Base-by-base conservation (phyloP, 164 flowering plant genomes). In the Tetracentron sinense region DNA sequence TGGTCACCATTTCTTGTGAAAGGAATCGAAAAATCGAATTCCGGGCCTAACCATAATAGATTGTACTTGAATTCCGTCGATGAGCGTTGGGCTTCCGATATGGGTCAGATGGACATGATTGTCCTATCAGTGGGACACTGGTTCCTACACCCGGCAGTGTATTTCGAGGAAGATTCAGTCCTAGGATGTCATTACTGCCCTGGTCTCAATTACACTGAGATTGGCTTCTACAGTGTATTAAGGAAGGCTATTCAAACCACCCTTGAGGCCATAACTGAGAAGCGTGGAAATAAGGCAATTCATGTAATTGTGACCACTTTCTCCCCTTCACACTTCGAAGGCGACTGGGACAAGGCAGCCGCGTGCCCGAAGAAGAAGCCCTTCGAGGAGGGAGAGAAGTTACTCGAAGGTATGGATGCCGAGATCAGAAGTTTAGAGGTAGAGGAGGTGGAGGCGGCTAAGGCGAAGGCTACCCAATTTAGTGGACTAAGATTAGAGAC, bases 1-100 rank as follows among this genome's bases (percentile, higher is more conserved):
- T 94, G 99, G 97, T 94, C 99, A 8, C 99, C 96, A 0, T 91
- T 94, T 56, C 75, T 94, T 1, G 99, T 89, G 0, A 70, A 78
- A 25, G 96, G 97, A 7, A 26, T 82, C 10, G 97, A 89, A 65
- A 91, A 94, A 72, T 75, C 87, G 6, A 66, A 54, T n/a, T n/a
- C n/a, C 17, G 83, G 74, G 22, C 63, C 66, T 7, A 55, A 82
- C 65, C 68, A 80, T 56, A 94, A 91, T 58, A 72, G 58, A 6
- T 48, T 94, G 75, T 83, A 53, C 51, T 54, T 94, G 71, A 93
- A 88, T 44, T 54, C 61, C 5, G 82, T 84, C 8, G 85, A 94
- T 66, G 88, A 79, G 53, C 75, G 74, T 30, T 94, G 99, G 99
- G 89, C 85, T 1, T 27, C 26, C 1, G 95, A 91, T 60, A 23